These are phyloP conservation scores for Rhynchospora pubera DNA, from an alignment of 176 grass and related monocot species.

Conservation along the genomic window DNA sequence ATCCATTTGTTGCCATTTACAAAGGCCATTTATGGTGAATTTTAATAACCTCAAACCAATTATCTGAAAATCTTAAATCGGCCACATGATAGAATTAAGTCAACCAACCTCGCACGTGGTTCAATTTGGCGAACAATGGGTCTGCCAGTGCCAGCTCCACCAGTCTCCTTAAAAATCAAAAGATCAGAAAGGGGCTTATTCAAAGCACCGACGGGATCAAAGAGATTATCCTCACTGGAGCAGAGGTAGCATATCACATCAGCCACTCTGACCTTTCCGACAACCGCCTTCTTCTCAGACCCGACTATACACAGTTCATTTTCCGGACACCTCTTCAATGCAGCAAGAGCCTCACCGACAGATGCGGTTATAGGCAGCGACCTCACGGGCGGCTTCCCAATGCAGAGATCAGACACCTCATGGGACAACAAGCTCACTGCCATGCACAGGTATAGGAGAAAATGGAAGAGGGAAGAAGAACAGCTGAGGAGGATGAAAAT, in stretches of 20 bases:
- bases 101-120: conserved; percentile 36
- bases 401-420: conserved; percentile 94
- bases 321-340: conserved; percentile 39
- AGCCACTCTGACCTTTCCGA: conserved; percentile 35
- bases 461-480: neutral
- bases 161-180: conserved; percentile 43
- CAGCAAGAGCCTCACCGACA: conserved; percentile 47
- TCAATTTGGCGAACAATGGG: conserved; percentile 33
- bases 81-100: neutral
- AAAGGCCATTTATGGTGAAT: too few species aligned
- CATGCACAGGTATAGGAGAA: conserved; percentile 42
- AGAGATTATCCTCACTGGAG: conserved; percentile 29
- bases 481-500: too few species aligned
- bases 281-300: conserved; percentile 15
- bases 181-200: conserved; percentile 37
- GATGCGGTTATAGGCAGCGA: conserved; percentile 57
- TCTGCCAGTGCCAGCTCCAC: conserved; percentile 3
- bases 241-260: conserved; percentile 81
- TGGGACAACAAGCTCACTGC: conserved; percentile 64
- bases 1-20: too few species aligned
- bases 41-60: neutral
- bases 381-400: conserved; percentile 87
- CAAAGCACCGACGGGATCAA: conserved; percentile 32
- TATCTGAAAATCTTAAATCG: neutral
- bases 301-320: conserved; percentile 29